A percentile compares a stretch with the other conserved stretches of the same genome.
phyloP scores from a whole-genome alignment of 192 early-diverging fungal species.

The Linnemannia exigua region DNA sequence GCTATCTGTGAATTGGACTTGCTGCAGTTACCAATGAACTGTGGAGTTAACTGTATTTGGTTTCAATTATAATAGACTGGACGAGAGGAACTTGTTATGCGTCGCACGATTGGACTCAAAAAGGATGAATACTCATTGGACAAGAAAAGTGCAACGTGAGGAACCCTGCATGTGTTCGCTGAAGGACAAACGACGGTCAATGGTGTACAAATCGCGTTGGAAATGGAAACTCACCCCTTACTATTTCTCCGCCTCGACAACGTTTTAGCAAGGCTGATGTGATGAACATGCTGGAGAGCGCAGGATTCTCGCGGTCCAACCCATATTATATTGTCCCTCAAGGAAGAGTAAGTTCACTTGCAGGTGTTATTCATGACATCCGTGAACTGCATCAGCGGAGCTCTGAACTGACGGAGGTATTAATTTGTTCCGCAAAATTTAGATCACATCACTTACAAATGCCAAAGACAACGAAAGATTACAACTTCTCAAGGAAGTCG shows the following conservation, averaged over 20 bases:
- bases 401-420: not conserved
- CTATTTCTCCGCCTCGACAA: not conserved
- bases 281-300: slow-evolving; percentile 93
- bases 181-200: not conserved
- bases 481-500: slow-evolving; percentile 96
- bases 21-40: not conserved
- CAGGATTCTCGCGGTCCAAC: slow-evolving; percentile 96
- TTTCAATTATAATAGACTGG: slow-evolving; percentile 73
- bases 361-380: not conserved
- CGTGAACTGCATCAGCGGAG: not conserved
- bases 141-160: slow-evolving; percentile 88
- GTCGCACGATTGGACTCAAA: slow-evolving; percentile 95
- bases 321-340: slow-evolving; percentile 99
- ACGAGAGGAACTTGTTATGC: slow-evolving; percentile 89
- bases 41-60: not conserved
- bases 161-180: not conserved
- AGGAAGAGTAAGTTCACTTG: slow-evolving; percentile 75
- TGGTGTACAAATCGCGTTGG: no score
- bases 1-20: not conserved
- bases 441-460: slow-evolving; percentile 94
- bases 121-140: slow-evolving; percentile 99
- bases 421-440: not conserved
- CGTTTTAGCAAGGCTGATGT: slow-evolving; percentile 88
- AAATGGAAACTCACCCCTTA: not conserved
- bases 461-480: slow-evolving; percentile 94